Percentiles rank a stretch among this genome's conserved stretches.
phyloP scores from a whole-genome alignment of 2,329 filamentous ascomycete genomes.

The Dactylonectria macrodidyma region DNA sequence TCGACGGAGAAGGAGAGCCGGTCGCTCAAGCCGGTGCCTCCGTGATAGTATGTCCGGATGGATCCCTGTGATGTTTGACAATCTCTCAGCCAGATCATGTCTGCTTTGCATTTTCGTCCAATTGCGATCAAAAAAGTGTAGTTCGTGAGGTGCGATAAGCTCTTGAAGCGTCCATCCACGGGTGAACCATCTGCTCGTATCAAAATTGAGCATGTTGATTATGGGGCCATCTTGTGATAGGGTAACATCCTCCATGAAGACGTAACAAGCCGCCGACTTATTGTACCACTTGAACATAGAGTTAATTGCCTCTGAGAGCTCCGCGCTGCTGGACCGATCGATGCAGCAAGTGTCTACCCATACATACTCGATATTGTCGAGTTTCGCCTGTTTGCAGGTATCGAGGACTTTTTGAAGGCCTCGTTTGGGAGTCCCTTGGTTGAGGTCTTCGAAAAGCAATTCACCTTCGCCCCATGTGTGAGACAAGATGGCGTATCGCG shows the following conservation, averaged over 20 bases:
- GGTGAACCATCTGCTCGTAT: conserved; percentile 44
- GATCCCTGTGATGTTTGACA: conserved; percentile 42
- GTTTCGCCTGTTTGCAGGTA: conserved; percentile 39
- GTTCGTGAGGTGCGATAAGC: conserved; percentile 42
- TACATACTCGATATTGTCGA: conserved; percentile 39
- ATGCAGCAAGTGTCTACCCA: conserved; percentile 48
- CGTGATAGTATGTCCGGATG: conserved; percentile 9
- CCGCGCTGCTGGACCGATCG: conserved; percentile 43
- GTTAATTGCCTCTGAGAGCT: conserved; percentile 44
- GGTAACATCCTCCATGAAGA: conserved; percentile 42
- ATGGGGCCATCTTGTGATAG: conserved; percentile 19
- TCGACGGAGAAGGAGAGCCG: conserved; percentile 31
- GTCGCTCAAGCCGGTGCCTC: conserved; percentile 3
- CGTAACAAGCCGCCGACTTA: conserved; percentile 39
- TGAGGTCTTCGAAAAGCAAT: conserved; percentile 40
- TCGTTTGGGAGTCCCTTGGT: conserved; percentile 31
- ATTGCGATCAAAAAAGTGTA: conserved; percentile 44
- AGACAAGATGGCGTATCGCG: conserved; percentile 44
- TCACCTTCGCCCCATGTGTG: conserved; percentile 47
- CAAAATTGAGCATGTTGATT: conserved; percentile 21
- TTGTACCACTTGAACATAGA: conserved; percentile 47
- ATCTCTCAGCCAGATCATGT: conserved; percentile 31
- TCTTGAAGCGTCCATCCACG: conserved; percentile 27
- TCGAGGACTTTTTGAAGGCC: conserved; percentile 41
- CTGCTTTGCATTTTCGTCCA: conserved; percentile 40